A percentile compares a stretch with the other conserved stretches of the same genome.
Evolutionary conservation across 768 basidiomycete genomes (phyloP).

Genomic region (Serendipita sp.): DNA sequence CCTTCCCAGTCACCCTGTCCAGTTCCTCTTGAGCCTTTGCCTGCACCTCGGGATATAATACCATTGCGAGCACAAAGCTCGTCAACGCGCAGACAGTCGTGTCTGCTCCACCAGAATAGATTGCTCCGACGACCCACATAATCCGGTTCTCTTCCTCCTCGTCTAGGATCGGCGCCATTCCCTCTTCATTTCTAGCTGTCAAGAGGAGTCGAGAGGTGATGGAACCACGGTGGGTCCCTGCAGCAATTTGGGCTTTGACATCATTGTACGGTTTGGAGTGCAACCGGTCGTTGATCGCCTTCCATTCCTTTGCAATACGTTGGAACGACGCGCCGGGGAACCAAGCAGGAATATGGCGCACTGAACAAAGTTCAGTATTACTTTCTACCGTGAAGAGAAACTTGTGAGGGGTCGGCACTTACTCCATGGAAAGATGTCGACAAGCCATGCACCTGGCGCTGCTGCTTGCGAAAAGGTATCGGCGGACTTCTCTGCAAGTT

Average conservation of each 20-base stretch:
- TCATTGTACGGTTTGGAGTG: not conserved
- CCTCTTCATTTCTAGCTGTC: not conserved
- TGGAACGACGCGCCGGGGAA: slow-evolving; percentile 14
- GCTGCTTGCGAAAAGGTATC: slow-evolving; percentile 5
- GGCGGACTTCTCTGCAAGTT: slow-evolving; percentile 3
- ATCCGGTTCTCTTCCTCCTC: slow-evolving; percentile 10
- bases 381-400: not conserved
- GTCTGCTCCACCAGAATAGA: slow-evolving; percentile 8
- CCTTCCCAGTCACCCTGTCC: slow-evolving; percentile 18
- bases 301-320: slow-evolving; percentile 3
- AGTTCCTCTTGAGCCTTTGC: slow-evolving; percentile 19
- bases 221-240: not conserved
- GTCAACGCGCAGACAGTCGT: slow-evolving; percentile 13
- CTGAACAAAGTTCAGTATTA: not conserved
- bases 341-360: slow-evolving; percentile 13
- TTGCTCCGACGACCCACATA: slow-evolving; percentile 12
- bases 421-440: slow-evolving; percentile 12
- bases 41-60: slow-evolving; percentile 14
- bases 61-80: slow-evolving; percentile 10
- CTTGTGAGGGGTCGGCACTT: not conserved
- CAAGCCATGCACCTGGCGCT: slow-evolving; percentile 9
- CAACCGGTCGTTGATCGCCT: not conserved
- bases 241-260: slow-evolving; percentile 1
- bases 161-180: not conserved
- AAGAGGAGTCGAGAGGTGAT: not conserved